These are phyloP conservation scores for Beauveria sp. DNA, from an alignment of 2,329 filamentous ascomycete genomes.

Conservation along the genomic window DNA sequence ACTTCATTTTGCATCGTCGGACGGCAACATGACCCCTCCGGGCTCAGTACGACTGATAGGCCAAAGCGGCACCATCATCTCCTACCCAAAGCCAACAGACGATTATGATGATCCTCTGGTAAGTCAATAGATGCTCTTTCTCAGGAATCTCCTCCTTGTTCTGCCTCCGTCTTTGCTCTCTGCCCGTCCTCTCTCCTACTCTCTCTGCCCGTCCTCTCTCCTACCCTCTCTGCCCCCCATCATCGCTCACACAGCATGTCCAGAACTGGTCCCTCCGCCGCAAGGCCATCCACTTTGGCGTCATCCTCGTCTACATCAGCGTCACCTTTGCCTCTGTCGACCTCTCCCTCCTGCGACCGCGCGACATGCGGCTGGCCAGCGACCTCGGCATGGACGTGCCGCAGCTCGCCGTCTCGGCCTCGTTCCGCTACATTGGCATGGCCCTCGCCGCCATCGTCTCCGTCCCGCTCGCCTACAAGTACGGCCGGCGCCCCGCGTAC, in stretches of 20 bases:
- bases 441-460: neutral
- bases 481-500: constrained; percentile 1
- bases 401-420: neutral
- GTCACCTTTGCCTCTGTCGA: constrained; percentile 2
- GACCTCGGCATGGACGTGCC: neutral
- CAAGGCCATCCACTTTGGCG: neutral
- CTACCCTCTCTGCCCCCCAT: no score
- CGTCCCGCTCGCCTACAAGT: constrained; percentile 2
- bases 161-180: neutral
- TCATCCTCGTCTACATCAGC: neutral
- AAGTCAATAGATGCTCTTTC: neutral
- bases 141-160: no score
- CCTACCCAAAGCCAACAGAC: constrained; percentile 5
- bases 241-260: no score
- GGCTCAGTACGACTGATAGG: neutral
- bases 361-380: neutral
- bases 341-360: neutral
- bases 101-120: constrained; percentile 7
- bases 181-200: no score
- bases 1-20: no score
- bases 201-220: no score
- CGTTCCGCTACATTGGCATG: neutral
- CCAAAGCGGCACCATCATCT: neutral
- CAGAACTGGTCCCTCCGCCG: constrained; percentile 5
- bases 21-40: neutral